A percentile compares a stretch with the other conserved stretches of the same genome.
These are phyloP conservation scores for Colletotrichum noveboracense DNA, from an alignment of 2,329 filamentous ascomycete genomes.

Conservation along the genomic window DNA sequence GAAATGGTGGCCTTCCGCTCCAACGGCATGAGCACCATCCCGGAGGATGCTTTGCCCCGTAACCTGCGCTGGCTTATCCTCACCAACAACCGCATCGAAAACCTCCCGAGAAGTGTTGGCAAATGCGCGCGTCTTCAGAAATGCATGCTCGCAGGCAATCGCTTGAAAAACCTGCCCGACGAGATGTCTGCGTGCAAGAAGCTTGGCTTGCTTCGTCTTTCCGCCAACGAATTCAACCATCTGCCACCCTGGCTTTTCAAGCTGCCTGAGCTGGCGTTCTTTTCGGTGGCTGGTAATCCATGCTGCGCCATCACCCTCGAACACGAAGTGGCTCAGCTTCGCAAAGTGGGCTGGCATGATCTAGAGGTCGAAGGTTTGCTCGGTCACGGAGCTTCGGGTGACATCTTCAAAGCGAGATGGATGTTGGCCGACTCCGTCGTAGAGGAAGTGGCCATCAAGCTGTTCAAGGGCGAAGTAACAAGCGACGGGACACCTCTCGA, in stretches of 20 bases:
- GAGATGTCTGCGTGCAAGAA: conserved; percentile 49
- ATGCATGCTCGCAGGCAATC: conserved; percentile 55
- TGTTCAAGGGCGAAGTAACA: conserved; percentile 52
- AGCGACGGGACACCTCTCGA: conserved; percentile 53
- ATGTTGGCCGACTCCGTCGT: conserved; percentile 28
- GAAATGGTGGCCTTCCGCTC: conserved; percentile 55
- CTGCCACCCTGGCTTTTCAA: conserved; percentile 49
- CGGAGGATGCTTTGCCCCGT: conserved; percentile 45
- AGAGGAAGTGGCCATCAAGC: conserved; percentile 50
- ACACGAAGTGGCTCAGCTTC: conserved; percentile 30
- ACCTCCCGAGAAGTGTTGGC: conserved; percentile 46
- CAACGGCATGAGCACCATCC: conserved; percentile 48
- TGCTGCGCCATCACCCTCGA: conserved; percentile 33
- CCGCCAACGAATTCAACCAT: conserved; percentile 41
- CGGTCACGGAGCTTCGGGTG: conserved; percentile 50
- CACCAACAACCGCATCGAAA: conserved; percentile 46
- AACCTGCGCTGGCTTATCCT: conserved; percentile 53
- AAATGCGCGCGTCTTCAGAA: conserved; percentile 48
- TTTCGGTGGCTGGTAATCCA: conserved; percentile 54
- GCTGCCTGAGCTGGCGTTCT: conserved; percentile 49
- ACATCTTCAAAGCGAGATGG: conserved; percentile 48
- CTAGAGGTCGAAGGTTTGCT: conserved; percentile 45
- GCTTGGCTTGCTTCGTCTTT: conserved; percentile 48
- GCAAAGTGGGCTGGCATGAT: conserved; percentile 43
- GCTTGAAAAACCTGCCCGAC: conserved; percentile 40